Evolutionary conservation across 495 filamentous ascomycete genomes (phyloP).

Genomic region (Parathielavia appendiculata): DNA sequence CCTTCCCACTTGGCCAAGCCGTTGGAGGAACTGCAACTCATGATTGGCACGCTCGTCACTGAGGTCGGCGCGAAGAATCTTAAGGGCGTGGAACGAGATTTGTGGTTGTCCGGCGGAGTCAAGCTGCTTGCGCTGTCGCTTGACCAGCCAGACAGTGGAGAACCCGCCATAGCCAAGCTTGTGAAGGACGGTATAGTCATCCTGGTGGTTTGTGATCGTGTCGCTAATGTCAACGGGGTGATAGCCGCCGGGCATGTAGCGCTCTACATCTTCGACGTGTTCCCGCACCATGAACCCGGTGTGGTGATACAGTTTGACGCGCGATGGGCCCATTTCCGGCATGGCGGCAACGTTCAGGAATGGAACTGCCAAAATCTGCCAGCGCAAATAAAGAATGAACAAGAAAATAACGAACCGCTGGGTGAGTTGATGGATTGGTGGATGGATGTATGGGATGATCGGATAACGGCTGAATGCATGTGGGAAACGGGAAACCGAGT

Average conservation of each 20-base stretch:
- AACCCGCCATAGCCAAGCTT: conserved; percentile 6
- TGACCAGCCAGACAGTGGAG: conserved; percentile 8
- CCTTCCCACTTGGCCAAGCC: conserved; percentile 8
- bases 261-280: conserved; percentile 4
- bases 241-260: conserved; percentile 7
- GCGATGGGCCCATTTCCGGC: neutral
- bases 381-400: no score
- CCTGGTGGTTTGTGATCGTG: conserved; percentile 3
- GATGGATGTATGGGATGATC: no score
- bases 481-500: no score
- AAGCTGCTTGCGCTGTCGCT: conserved; percentile 5
- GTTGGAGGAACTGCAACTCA: conserved; percentile 1
- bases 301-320: neutral
- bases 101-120: neutral
- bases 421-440: no score
- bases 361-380: no score
- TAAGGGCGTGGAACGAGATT: conserved; percentile 9
- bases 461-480: no score
- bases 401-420: no score
- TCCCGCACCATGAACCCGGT: neutral
- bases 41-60: neutral
- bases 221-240: conserved; percentile 10
- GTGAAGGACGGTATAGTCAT: conserved; percentile 2
- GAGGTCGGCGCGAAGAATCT: conserved; percentile 2
- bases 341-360: neutral